Base-by-base conservation (phyloP, 148 eudicot genomes). In the Polygonum aviculare region DNA sequence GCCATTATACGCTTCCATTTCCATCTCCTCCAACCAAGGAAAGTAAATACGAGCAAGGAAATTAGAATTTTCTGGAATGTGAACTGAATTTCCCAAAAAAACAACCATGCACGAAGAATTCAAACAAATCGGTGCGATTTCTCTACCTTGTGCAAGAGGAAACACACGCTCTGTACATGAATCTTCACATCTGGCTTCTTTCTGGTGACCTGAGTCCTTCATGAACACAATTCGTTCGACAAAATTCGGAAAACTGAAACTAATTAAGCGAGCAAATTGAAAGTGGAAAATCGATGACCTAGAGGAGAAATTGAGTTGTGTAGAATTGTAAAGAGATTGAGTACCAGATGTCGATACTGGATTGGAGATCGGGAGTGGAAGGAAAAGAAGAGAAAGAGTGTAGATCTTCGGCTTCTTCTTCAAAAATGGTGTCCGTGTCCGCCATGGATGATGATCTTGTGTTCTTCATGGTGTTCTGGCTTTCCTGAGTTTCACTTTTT, bases 141-240 rank as follows among this genome's bases (percentile, higher is more conserved):
- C 1, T 26, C 31, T 40, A 93, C 97, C 93, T 84, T 93, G 78
- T 93, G 97, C 60, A 90, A 73, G 74, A 75, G 72, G 82, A 93
- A 93, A 79, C 84, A 74, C 9, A 83, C 57, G 72, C 82, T 93
- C 51, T 84, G 84, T 44, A 93, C 88, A 22, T 77, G 77, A 36
- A 93, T 84, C 73, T 83, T 83, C 60, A 87, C 95, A 82, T 90
- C 86, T 15, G 95, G 83, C 67, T 84, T 84, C 40, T 59, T 76
- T 16, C 87, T 82, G 0, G 83, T 87, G 1, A 80, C 84, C 65
- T 60, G 71, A 15, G 86, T 79, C 94, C 97, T 52, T 52, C 19
- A 52, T 45, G 4, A 39, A 45, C 9, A 45, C n/a, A 16, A 18
- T 16, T 16, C 57, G 16, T 39, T 39, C 41, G 41, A 4, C 3